These are phyloP conservation scores for Meira miltonrushii DNA, from an alignment of 1,284 basidiomycete species.

Conservation along the genomic window DNA sequence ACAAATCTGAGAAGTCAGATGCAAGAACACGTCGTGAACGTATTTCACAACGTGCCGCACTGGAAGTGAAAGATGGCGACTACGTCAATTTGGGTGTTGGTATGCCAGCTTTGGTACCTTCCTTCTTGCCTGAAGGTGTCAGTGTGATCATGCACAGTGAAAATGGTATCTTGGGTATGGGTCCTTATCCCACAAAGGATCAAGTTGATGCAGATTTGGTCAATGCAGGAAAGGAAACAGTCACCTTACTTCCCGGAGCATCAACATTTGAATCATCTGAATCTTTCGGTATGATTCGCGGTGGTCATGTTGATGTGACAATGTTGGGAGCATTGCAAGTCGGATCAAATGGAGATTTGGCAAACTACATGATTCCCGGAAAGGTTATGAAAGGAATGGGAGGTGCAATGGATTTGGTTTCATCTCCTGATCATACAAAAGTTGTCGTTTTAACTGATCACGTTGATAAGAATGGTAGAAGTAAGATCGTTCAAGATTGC, in stretches of 20 bases:
- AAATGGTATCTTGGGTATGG: conserved; percentile 49
- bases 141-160: conserved; percentile 43
- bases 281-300: conserved; percentile 92
- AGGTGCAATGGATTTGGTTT: conserved; percentile 64
- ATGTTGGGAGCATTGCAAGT: conserved; percentile 92
- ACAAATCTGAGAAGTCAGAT: conserved; percentile 21
- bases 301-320: conserved; percentile 85
- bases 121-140: conserved; percentile 43
- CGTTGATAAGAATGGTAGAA: conserved; percentile 77
- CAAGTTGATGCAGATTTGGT: conserved; percentile 51
- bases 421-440: conserved; percentile 31
- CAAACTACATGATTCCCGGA: conserved; percentile 96
- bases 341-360: conserved; percentile 85
- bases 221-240: conserved; percentile 85
- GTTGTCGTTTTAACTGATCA: conserved; percentile 81
- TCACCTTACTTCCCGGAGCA: conserved; percentile 72
- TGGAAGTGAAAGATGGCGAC: conserved; percentile 44
- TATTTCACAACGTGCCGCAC: conserved; percentile 41
- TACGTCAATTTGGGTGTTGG: conserved; percentile 50
- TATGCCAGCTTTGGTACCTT: conserved; percentile 47
- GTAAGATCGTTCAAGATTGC: conserved; percentile 80
- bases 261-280: conserved; percentile 86
- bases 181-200: conserved; percentile 38
- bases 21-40: conserved; percentile 23
- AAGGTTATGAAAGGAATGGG: conserved; percentile 59